Percentiles rank a stretch among this genome's conserved stretches.
Conservation (phyloP, 2,329 filamentous ascomycete species). For the Phialophora verrucosa region DNA sequence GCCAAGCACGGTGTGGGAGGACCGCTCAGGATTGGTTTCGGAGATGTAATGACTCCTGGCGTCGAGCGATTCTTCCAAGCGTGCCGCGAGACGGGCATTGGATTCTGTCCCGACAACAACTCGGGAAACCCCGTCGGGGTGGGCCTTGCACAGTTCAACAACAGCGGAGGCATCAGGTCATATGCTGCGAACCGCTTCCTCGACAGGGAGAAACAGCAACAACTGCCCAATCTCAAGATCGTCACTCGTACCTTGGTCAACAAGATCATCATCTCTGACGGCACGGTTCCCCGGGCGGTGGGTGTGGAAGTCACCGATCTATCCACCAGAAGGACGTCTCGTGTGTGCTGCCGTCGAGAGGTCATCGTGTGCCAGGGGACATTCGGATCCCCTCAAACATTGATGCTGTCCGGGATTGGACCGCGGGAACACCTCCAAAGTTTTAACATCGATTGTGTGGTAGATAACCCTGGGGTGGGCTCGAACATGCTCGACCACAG, state of each 20-base stretch:
- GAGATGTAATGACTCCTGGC: slow-evolving; percentile 50
- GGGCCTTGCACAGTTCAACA: slow-evolving; percentile 22
- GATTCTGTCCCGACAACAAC: slow-evolving; percentile 61
- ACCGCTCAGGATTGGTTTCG: slow-evolving; percentile 56
- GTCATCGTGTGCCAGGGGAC: slow-evolving; percentile 65
- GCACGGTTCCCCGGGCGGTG: slow-evolving; percentile 40
- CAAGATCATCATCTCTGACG: slow-evolving; percentile 37
- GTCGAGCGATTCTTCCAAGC: slow-evolving; percentile 55
- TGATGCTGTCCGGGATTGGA: slow-evolving; percentile 67
- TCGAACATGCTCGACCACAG: slow-evolving; percentile 56
- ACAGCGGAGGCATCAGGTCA: slow-evolving; percentile 10
- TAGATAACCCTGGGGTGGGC: slow-evolving; percentile 53
- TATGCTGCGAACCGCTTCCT: slow-evolving; percentile 47
- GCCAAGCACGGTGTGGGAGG: slow-evolving; percentile 58
- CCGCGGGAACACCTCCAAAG: slow-evolving; percentile 48
- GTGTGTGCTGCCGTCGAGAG: slow-evolving; percentile 51
- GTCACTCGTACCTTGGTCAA: slow-evolving; percentile 54
- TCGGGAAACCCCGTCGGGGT: slow-evolving; percentile 64
- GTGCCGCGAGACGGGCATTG: slow-evolving; percentile 48
- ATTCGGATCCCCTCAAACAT: slow-evolving; percentile 62
- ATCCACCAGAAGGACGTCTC: slow-evolving; percentile 41
- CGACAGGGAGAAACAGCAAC: slow-evolving; percentile 45
- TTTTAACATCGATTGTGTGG: slow-evolving; percentile 49
- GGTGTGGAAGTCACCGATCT: slow-evolving; percentile 52
- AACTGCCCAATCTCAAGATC: slow-evolving; percentile 53